Evolutionary conservation across 352 stramenopile genomes (phyloP).

Genomic region (Pythium aphanidermatum): DNA sequence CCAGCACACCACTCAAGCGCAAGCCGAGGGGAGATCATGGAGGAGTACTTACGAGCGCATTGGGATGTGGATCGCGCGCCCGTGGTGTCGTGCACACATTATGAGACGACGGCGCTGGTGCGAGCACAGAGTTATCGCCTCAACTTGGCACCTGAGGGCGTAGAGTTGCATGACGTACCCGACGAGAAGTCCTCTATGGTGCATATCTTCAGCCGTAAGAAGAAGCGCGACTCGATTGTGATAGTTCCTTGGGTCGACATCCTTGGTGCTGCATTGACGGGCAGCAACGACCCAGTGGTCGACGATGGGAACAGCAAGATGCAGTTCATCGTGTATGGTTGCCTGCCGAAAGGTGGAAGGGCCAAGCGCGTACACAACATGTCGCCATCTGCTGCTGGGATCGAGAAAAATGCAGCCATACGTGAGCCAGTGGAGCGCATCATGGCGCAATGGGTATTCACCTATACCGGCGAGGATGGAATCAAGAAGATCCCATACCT

Average conservation of each 20-base stretch:
- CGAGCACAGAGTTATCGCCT: constrained; percentile 18
- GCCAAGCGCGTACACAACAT: constrained; percentile 13
- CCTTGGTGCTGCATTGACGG: constrained; percentile 32
- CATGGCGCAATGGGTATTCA: constrained; percentile 46
- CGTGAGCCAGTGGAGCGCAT: constrained; percentile 18
- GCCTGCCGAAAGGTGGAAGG: constrained; percentile 12
- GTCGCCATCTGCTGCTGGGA: constrained; percentile 2
- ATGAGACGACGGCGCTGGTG: constrained; percentile 7
- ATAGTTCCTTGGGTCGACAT: constrained; percentile 41
- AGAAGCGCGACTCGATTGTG: constrained; percentile 21
- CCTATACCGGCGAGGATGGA: constrained; percentile 24
- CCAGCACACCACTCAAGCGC: too few species aligned
- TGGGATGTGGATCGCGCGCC: constrained; percentile 15
- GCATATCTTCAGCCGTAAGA: constrained; percentile 15
- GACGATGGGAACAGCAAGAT: background rate
- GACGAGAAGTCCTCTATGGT: background rate
- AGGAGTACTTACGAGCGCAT: constrained; percentile 16
- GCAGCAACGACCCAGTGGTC: constrained; percentile 4
- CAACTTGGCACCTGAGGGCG: constrained; percentile 23
- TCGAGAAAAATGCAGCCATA: constrained; percentile 4
- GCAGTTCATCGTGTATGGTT: constrained; percentile 19
- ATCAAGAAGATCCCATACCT: constrained; percentile 22
- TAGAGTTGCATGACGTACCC: constrained; percentile 27
- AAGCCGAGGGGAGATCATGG: too few species aligned
- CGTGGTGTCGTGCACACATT: constrained; percentile 12